phyloP scores from a whole-genome alignment of 139 green algal species.

The Auxenochlorella pyrenoidosa region DNA sequence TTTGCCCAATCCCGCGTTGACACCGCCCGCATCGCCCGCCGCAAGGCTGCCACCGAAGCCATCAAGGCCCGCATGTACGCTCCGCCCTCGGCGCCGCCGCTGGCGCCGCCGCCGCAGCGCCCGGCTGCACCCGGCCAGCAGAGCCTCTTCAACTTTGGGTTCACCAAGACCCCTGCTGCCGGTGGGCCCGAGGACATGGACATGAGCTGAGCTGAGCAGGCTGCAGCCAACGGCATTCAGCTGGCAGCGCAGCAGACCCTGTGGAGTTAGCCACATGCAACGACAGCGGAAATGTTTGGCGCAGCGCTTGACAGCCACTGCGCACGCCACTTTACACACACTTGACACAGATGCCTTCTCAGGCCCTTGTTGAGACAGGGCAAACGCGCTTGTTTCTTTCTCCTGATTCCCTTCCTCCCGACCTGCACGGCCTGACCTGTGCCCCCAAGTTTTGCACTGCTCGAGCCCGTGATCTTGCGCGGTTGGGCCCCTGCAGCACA shows the following conservation, averaged over 20 bases:
- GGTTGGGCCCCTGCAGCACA: too few relatives aligned
- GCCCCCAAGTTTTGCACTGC: too few relatives aligned
- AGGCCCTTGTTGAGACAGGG: background rate
- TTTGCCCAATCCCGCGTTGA: conserved; percentile 2
- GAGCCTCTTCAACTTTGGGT: conserved; percentile 19
- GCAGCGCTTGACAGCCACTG: background rate
- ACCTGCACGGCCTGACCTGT: too few relatives aligned
- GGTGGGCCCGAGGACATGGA: conserved; percentile 17
- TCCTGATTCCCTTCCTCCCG: background rate
- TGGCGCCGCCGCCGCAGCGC: background rate
- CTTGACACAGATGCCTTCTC: background rate
- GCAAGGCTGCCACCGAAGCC: conserved; percentile 41
- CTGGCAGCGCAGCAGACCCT: background rate
- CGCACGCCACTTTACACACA: background rate
- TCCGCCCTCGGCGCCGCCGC: conserved; percentile 22
- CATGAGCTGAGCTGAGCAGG: conserved; percentile 5
- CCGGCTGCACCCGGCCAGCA: conserved; percentile 19
- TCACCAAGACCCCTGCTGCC: background rate
- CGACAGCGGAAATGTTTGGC: background rate
- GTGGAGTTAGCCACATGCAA: background rate
- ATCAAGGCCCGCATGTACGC: conserved; percentile 24
- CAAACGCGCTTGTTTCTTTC: background rate
- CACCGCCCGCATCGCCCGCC: conserved; percentile 25
- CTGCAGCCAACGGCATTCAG: background rate
- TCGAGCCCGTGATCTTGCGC: too few relatives aligned